Evolutionary conservation across 768 basidiomycete genomes (phyloP).

Genomic region (Termitomyces sp.): DNA sequence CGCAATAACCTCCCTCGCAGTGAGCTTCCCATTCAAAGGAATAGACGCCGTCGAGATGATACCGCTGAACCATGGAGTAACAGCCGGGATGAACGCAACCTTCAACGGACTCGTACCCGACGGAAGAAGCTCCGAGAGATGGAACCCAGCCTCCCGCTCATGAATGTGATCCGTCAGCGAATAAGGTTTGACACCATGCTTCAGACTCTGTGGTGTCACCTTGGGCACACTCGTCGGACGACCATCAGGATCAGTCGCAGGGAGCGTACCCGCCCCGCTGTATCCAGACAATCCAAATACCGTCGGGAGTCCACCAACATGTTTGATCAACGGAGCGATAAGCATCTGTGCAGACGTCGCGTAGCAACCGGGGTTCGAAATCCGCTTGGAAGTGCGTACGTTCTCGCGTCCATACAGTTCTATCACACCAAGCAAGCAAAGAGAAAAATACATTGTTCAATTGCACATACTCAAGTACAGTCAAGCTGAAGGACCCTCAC

Average conservation of each 20-base stretch:
- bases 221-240: conserved; percentile 79
- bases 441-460: conserved; percentile 29
- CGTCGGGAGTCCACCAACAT: conserved; percentile 69
- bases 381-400: conserved; percentile 73
- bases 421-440: conserved; percentile 36
- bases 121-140: conserved; percentile 66
- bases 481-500: conserved; percentile 63
- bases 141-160: conserved; percentile 90
- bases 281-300: conserved; percentile 94
- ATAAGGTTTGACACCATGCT: conserved; percentile 80
- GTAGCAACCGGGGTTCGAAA: conserved; percentile 98
- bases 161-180: conserved; percentile 96
- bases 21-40: conserved; percentile 65
- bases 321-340: conserved; percentile 81
- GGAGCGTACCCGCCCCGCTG: conserved; percentile 90
- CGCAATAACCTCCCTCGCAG: conserved; percentile 68
- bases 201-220: conserved; percentile 72
- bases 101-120: conserved; percentile 37
- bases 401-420: conserved; percentile 82
- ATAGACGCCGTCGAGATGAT: conserved; percentile 87
- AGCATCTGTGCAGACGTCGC: conserved; percentile 92
- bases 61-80: conserved; percentile 95
- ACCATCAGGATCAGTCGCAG: conserved; percentile 65
- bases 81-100: conserved; percentile 83
- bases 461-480: conserved; percentile 27